These are phyloP conservation scores for Aegilops tauschii DNA, from an alignment of 176 grass and related monocot genomes.

Conservation along the genomic window DNA sequence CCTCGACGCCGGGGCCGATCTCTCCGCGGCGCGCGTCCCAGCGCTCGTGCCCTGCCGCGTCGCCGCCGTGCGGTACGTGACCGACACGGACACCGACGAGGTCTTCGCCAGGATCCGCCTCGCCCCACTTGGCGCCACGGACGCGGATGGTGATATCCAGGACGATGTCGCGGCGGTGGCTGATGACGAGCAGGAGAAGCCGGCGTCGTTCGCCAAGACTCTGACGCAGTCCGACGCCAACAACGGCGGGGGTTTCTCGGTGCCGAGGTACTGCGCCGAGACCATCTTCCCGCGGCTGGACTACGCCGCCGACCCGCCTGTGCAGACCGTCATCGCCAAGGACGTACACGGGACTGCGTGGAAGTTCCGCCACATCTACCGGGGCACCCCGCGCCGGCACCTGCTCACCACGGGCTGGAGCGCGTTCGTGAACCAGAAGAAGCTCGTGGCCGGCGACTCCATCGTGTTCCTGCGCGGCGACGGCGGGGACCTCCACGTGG, in stretches of 20 bases:
- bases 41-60: constrained; percentile 65
- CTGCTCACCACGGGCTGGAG: constrained; percentile 96
- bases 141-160: background rate
- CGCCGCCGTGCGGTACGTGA: constrained; percentile 63
- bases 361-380: constrained; percentile 97
- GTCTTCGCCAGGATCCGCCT: constrained; percentile 79
- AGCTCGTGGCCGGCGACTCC: constrained; percentile 84
- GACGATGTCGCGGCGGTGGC: constrained; percentile 26
- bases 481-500: constrained; percentile 72
- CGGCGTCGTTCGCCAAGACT: constrained; percentile 94
- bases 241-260: constrained; percentile 96
- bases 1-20: constrained; percentile 20
- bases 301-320: constrained; percentile 77
- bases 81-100: constrained; percentile 84
- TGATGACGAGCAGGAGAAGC: constrained; percentile 55
- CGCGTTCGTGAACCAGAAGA: constrained; percentile 94
- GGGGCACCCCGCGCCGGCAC: constrained; percentile 85
- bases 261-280: constrained; percentile 88
- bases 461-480: constrained; percentile 83
- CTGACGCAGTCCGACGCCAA: constrained; percentile 95
- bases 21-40: constrained; percentile 38
- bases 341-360: constrained; percentile 82
- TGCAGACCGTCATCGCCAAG: constrained; percentile 83
- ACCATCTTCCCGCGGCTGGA: constrained; percentile 93
- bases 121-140: constrained; percentile 29